Evolutionary conservation across 164 flowering plant genomes (phyloP).

Genomic region (Sedum album): DNA sequence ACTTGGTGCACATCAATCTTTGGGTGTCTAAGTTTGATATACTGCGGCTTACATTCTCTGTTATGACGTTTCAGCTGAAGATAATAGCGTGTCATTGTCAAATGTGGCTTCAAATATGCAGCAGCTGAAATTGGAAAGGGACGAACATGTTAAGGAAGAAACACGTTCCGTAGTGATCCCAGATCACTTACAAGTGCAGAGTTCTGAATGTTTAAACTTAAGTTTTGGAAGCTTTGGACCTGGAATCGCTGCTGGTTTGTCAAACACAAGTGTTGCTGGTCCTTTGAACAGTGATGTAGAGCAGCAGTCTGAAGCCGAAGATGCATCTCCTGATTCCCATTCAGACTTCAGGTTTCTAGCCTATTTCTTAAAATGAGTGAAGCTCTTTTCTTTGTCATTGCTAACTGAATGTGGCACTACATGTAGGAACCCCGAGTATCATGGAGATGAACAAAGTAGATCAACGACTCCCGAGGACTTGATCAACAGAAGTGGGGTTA

Average conservation of each 20-base stretch:
- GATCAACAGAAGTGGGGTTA: slow-evolving; percentile 32
- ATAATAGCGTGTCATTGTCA: slow-evolving; percentile 39
- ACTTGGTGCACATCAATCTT: too few relatives aligned
- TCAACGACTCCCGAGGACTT: slow-evolving; percentile 41
- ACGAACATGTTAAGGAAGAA: slow-evolving; percentile 46
- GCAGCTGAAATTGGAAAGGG: slow-evolving; percentile 49
- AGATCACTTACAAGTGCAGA: slow-evolving; percentile 76
- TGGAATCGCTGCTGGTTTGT: slow-evolving; percentile 37
- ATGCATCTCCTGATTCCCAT: slow-evolving; percentile 40
- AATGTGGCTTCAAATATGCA: slow-evolving; percentile 54
- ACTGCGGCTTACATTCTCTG: background rate
- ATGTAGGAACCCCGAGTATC: slow-evolving; percentile 69
- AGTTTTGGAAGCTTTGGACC: slow-evolving; percentile 96
- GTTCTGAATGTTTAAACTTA: slow-evolving; percentile 76
- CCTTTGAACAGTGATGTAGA: slow-evolving; percentile 39
- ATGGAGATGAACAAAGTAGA: slow-evolving; percentile 58
- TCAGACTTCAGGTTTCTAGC: slow-evolving; percentile 50
- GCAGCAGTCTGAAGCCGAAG: slow-evolving; percentile 37
- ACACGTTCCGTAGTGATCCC: slow-evolving; percentile 79
- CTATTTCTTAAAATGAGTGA: background rate
- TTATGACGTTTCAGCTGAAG: slow-evolving; percentile 34
- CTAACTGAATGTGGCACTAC: background rate
- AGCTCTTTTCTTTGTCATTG: background rate
- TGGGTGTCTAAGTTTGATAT: too few relatives aligned
- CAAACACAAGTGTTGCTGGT: slow-evolving; percentile 43